A percentile compares a stretch with the other conserved stretches of the same genome.
Conservation (phyloP, 768 basidiomycete species). For the Tylopilus plumbeoviolaceoides region DNA sequence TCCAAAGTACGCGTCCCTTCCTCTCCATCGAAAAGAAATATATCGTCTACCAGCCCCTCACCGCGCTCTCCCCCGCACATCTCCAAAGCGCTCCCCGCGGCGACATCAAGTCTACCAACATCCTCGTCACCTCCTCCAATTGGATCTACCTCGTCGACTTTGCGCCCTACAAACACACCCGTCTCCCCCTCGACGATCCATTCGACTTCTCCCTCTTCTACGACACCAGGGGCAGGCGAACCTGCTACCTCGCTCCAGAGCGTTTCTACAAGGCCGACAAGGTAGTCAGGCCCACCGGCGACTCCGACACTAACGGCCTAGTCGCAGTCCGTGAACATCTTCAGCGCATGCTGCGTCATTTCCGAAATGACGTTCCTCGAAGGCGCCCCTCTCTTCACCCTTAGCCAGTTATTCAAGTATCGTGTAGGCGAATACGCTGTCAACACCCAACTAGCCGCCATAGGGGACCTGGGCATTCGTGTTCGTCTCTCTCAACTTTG, state of each 20-base stretch:
- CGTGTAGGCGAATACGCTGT: slow-evolving; percentile 79
- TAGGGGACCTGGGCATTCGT: slow-evolving; percentile 79
- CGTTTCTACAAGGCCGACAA: slow-evolving; percentile 85
- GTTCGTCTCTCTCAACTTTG: slow-evolving; percentile 43
- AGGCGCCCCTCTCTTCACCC: slow-evolving; percentile 86
- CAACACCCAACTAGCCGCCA: slow-evolving; percentile 62
- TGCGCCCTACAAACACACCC: slow-evolving; percentile 91
- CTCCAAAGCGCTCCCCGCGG: slow-evolving; percentile 91
- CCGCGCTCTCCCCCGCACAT: slow-evolving; percentile 77
- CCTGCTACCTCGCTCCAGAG: slow-evolving; percentile 96
- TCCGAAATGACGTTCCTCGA: slow-evolving; percentile 96
- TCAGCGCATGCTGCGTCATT: slow-evolving; percentile 91
- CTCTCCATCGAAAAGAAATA: slow-evolving; percentile 96
- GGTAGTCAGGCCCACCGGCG: slow-evolving; percentile 52
- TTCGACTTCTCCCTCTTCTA: slow-evolving; percentile 98
- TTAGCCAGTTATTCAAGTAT: slow-evolving; percentile 95
- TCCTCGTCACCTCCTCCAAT: slow-evolving; percentile 94
- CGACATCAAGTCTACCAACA: slow-evolving; percentile 96
- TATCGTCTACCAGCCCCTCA: slow-evolving; percentile 92
- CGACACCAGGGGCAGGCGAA: slow-evolving; percentile 89
- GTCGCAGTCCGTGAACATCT: slow-evolving; percentile 98
- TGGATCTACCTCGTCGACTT: slow-evolving; percentile 96
- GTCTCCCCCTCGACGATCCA: slow-evolving; percentile 92
- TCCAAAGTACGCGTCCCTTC: slow-evolving; percentile 86
- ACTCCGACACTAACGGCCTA: slow-evolving; percentile 59